Evolutionary conservation across 345 rosid species (phyloP).

Genomic region (Mangifera indica): DNA sequence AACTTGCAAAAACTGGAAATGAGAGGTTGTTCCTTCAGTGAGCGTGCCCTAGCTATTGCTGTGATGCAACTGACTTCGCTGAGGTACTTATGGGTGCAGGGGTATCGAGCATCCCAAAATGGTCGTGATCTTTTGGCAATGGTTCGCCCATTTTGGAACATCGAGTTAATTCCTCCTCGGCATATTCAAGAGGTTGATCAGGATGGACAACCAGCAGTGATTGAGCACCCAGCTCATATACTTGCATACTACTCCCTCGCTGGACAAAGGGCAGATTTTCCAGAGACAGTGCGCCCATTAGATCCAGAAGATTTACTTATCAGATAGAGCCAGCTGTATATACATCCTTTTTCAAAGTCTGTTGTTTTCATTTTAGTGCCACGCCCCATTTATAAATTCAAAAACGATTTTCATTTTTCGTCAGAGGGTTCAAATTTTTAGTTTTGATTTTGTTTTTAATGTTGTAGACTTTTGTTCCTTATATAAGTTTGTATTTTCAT

Average conservation of each 20-base stretch:
- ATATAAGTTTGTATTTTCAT: conserved; percentile 31
- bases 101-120: conserved; percentile 52
- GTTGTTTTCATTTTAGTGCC: conserved; percentile 7
- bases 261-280: conserved; percentile 88
- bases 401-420: conserved; percentile 7
- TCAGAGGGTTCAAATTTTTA: conserved; percentile 6
- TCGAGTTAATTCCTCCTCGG: conserved; percentile 76
- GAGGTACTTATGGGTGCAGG: conserved; percentile 97
- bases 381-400: conserved; percentile 29
- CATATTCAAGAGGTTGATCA: conserved; percentile 27
- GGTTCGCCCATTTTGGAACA: conserved; percentile 96
- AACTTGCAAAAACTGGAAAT: conserved; percentile 85
- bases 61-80: conserved; percentile 61
- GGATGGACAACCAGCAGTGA: conserved; percentile 27
- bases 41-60: conserved; percentile 65
- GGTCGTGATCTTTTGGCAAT: conserved; percentile 65
- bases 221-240: conserved; percentile 80
- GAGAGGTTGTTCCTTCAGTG: conserved; percentile 90
- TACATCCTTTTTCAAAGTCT: conserved; percentile 20
- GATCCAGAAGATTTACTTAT: conserved; percentile 25
- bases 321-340: conserved; percentile 45
- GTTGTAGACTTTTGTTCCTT: conserved; percentile 24
- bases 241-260: conserved; percentile 93
- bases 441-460: background rate
- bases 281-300: conserved; percentile 56